Evolutionary conservation across 768 basidiomycete genomes (phyloP), one percentile per base, ranked within the genome.

Genomic region (Wakefieldia striispora): DNA sequence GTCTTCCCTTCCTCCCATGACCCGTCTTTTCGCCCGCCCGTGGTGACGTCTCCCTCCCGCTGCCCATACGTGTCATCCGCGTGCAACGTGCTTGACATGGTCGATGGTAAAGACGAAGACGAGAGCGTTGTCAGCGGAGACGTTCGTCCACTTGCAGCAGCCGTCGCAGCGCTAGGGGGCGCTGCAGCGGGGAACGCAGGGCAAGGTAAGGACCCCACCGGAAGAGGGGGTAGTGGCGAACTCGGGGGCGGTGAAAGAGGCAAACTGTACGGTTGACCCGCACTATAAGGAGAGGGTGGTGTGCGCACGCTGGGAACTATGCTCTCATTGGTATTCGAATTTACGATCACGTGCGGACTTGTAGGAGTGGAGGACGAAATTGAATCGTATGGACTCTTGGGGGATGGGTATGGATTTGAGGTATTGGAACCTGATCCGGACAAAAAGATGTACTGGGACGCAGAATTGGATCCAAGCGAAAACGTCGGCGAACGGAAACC

Each of bases 161-260:
- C 52, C 14, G 48, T 54, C 21, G 53, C 59, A 33, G 52, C 50
- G 0, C 42, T 6, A 47, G 17, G 10, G 27, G 39, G 4, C 12
- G 33, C 4, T 23, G 38, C 10, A 0, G 19, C 36, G 11, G 50
- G 33, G 12, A 55, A 51, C 27, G 33, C 33, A 7, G 64, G 58
- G 14, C 54, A 51, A n/a, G 62, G 49, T n/a, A 51, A 48, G 19
- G 52, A 51, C 14, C 19, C 16, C 16, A 39, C 45, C 0, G 63
- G 59, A 33, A 59, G 29, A n/a, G 59, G 59, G 13, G 66, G 57
- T 6, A 61, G 42, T 29, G 58, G 58, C 20, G 56, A 49, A 14
- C 49, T 56, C 34, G 64, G 65, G 1, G 67, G 61, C 6, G 61
- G 62, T 4, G 67, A 61, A 5, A 63, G 27, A 2, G 60, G 58